Conservation (phyloP, 768 basidiomycete species). For the Gymnopilus dilepis region DNA sequence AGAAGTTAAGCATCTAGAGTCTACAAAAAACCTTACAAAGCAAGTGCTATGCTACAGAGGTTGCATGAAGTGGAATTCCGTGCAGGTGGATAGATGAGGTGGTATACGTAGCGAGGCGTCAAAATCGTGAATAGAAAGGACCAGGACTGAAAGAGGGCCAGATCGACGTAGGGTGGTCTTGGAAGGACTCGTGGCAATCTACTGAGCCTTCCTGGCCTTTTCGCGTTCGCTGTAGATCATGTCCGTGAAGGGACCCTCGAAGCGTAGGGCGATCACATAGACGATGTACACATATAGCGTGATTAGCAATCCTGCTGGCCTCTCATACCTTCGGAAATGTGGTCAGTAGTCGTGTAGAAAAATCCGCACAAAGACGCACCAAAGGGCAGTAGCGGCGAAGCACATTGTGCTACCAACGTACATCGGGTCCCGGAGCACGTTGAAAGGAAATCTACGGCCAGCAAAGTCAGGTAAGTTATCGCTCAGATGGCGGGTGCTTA, state of each 20-base stretch:
- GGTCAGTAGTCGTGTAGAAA: conserved; percentile 4
- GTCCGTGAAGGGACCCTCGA: conserved; percentile 88
- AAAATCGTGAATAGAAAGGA: not conserved
- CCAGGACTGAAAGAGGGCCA: too few relatives aligned
- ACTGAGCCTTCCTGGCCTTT: conserved; percentile 31
- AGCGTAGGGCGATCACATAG: conserved; percentile 83
- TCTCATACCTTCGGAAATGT: conserved; percentile 66
- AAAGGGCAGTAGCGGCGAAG: conserved; percentile 85
- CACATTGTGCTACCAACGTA: conserved; percentile 94
- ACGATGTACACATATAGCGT: conserved; percentile 82
- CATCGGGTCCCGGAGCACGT: conserved; percentile 92
- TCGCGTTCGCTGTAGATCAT: conserved; percentile 76
- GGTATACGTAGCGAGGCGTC: conserved; percentile 10
- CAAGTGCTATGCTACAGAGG: conserved; percentile 4
- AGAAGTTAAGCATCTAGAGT: conserved; percentile 20
- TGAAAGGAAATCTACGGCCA: conserved; percentile 82
- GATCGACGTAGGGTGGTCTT: too few relatives aligned
- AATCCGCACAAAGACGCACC: conserved; percentile 51
- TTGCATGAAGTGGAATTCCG: not conserved
- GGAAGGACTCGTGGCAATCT: conserved; percentile 7
- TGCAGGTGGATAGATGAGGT: not conserved
- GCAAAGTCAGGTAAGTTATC: not conserved
- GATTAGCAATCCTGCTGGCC: conserved; percentile 83
- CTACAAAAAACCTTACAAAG: conserved; percentile 8
- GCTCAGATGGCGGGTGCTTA: conserved; percentile 28